Evolutionary conservation across 73 alveolate genomes (phyloP).

Genomic region (Vitrella brassicaformis): DNA sequence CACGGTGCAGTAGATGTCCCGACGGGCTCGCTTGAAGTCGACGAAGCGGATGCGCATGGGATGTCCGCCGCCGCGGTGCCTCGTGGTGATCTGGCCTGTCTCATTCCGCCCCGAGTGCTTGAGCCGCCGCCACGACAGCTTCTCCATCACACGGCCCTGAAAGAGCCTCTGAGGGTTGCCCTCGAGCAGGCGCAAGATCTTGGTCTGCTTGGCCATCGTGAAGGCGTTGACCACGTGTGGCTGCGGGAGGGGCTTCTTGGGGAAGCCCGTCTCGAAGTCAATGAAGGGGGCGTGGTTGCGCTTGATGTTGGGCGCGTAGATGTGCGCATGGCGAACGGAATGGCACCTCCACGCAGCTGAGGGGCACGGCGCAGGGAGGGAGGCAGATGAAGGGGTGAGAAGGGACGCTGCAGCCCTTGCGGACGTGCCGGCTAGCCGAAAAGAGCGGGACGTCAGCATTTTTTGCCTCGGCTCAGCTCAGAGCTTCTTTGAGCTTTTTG

Average conservation of each 20-base stretch:
- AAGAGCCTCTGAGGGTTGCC: neutral
- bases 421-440: too few species aligned
- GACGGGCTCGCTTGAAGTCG: slow-evolving; percentile 3
- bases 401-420: too few species aligned
- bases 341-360: too few species aligned
- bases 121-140: slow-evolving; percentile 14
- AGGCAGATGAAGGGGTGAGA: too few species aligned
- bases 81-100: slow-evolving; percentile 10
- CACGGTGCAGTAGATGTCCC: slow-evolving; percentile 30
- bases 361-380: too few species aligned
- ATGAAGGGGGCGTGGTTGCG: slow-evolving; percentile 24
- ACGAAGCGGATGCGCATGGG: slow-evolving; percentile 32
- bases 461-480: too few species aligned
- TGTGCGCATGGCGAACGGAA: too few species aligned
- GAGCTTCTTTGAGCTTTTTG: too few species aligned
- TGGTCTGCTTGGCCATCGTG: neutral
- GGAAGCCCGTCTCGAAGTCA: slow-evolving; percentile 29
- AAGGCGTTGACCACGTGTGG: neutral
- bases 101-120: slow-evolving; percentile 31
- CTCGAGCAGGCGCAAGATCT: neutral
- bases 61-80: slow-evolving; percentile 23
- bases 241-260: neutral
- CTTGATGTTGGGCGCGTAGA: slow-evolving; percentile 31
- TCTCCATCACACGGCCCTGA: slow-evolving; percentile 8
- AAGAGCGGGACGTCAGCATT: too few species aligned